Base-by-base conservation (phyloP, 306 rosid species). In the Vachellia collinsii region DNA sequence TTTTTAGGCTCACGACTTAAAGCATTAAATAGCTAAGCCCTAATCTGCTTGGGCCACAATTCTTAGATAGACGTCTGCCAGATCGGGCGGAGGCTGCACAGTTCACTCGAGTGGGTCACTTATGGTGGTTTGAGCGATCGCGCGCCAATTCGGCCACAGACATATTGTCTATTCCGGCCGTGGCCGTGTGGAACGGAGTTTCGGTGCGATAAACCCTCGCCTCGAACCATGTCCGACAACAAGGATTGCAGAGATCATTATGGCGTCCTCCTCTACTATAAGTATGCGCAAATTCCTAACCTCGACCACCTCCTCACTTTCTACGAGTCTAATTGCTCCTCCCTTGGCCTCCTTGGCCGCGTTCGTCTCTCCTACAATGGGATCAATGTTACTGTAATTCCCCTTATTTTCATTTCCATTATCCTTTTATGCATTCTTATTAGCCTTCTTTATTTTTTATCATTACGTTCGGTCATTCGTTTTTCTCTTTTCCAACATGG, bases 341-440 rank as follows among this genome's bases (percentile, higher is more conserved):
- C 94, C 11, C 97, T 91, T 80, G 71, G 51, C 67, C 92, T 95
- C 75, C 92, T 91, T 37, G 99, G 99, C 50, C 97, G 97, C 25
- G 94, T 95, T 78, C 97, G 97, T 5, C 87, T 95, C 77, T 89
- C 99, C 71, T 51, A 94, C 76, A 89, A 86, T 34, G 97, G 97
- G 85, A 94, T 93, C 89, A 91, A 91, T 73, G 97, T 95, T 76
- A 93, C 99, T 20, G 97, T 94, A 83, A 37, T 6, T 48, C 59
- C 70, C 80, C 59, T 53, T 16, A 8, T 7, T 34, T 16, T 43
- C 48, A 53, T 53, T 29, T 20, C 12, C 63, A 20, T 58, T 22
- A 3, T n/a, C 29, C 29, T n/a, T 54, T 7, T 3, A 39, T 29
- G 10, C 14, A 34, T 11, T 58, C 8, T 19, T 54, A n/a, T 58